Percentiles rank a stretch among this genome's conserved stretches.
Evolutionary conservation across 75 land plant genomes (phyloP).

Genomic region (Selaginella moellendorffii): DNA sequence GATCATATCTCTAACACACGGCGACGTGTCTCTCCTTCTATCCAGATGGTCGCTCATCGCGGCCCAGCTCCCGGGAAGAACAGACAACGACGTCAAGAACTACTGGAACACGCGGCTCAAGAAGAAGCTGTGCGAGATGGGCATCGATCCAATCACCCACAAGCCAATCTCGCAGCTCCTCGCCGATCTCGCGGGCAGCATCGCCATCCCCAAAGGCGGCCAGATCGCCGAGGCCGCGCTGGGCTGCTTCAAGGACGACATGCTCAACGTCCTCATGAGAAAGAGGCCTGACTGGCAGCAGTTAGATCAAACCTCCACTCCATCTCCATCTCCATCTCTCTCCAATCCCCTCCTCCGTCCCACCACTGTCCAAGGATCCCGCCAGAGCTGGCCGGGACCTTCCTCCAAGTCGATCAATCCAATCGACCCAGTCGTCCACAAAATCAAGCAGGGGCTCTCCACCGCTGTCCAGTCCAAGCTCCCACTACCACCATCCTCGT

Average conservation of each 20-base stretch:
- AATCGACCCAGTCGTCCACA: slow-evolving; percentile 15
- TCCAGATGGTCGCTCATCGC: slow-evolving; percentile 91
- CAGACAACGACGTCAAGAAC: slow-evolving; percentile 96
- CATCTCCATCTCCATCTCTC: neutral
- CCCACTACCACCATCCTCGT: no score
- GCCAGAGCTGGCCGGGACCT: neutral
- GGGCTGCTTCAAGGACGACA: slow-evolving; percentile 99
- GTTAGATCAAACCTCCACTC: slow-evolving; percentile 1
- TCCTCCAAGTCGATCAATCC: neutral
- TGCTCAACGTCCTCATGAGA: slow-evolving; percentile 68
- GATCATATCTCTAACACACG: no score
- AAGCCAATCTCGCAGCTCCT: slow-evolving; percentile 96
- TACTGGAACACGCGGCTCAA: slow-evolving; percentile 98
- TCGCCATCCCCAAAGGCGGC: slow-evolving; percentile 50
- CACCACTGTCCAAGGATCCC: no score
- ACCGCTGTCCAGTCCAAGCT: slow-evolving; percentile 13
- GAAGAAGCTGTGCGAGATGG: slow-evolving; percentile 94
- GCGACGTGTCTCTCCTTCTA: no score
- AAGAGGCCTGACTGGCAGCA: slow-evolving; percentile 23
- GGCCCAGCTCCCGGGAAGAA: slow-evolving; percentile 79
- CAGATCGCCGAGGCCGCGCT: slow-evolving; percentile 92
- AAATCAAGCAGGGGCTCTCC: no score
- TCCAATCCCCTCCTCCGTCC: neutral
- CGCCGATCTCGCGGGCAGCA: slow-evolving; percentile 68
- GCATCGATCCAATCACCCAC: slow-evolving; percentile 93